Evolutionary conservation across 306 rosid species (phyloP).

Genomic region (Astragalus membranaceus): DNA sequence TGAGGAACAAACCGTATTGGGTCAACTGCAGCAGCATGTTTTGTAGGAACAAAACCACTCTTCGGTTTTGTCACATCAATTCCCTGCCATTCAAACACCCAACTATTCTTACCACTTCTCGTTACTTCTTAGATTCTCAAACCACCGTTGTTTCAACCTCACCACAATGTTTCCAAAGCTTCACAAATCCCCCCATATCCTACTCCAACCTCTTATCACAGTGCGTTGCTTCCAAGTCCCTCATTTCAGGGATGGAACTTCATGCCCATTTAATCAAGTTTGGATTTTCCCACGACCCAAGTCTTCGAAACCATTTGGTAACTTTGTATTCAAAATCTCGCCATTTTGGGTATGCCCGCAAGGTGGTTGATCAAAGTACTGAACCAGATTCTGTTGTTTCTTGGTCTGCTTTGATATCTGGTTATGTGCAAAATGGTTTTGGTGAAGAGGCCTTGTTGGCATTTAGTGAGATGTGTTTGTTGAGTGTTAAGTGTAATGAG

Average conservation of each 20-base stretch:
- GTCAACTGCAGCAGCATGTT: neutral
- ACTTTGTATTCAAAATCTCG: constrained; percentile 41
- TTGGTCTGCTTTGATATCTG: constrained; percentile 84
- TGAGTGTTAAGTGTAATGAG: constrained; percentile 63
- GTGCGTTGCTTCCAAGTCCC: constrained; percentile 48
- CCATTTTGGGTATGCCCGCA: constrained; percentile 49
- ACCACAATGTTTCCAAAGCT: neutral
- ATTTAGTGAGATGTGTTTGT: constrained; percentile 47
- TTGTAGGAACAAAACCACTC: neutral
- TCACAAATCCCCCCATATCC: constrained; percentile 16
- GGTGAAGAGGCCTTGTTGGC: constrained; percentile 50
- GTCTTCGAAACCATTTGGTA: constrained; percentile 42
- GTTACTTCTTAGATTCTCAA: neutral
- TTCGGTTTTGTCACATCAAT: neutral
- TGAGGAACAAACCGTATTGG: neutral
- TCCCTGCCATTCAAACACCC: neutral
- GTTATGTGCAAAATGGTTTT: constrained; percentile 63
- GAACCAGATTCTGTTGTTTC: constrained; percentile 60
- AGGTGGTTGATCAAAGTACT: constrained; percentile 50
- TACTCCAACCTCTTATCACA: constrained; percentile 46
- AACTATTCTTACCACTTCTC: neutral
- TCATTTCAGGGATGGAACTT: constrained; percentile 45
- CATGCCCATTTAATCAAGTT: constrained; percentile 64
- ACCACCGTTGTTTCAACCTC: neutral
- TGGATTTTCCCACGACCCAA: constrained; percentile 41